Evolutionary conservation across 1,284 basidiomycete genomes (phyloP), one percentile per base, ranked within the genome.

Genomic region (Phylloboletellus chloephorus): DNA sequence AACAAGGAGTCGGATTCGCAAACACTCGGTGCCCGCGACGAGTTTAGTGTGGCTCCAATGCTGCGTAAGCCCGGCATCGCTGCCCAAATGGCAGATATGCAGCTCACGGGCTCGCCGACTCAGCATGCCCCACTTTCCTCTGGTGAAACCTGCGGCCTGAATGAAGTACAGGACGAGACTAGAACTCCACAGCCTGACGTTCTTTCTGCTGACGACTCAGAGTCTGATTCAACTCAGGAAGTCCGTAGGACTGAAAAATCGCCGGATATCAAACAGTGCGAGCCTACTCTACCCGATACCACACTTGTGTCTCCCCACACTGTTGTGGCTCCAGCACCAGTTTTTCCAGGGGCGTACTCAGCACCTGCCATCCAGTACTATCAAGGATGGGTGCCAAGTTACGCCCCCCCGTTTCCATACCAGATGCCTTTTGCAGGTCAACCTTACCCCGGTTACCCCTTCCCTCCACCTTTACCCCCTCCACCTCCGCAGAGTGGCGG

Each of bases 351-450:
- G 28, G 58, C 66, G 4, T 73, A 71, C 50, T 47, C 67, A 2
- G 49, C 67, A 29, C 61, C 67, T 8, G 58, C 64, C 25, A 57
- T 71, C 23, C 67, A 68, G n/a, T 79, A 73, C 52, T 77, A 72
- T 52, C 62, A 67, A 21, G 68, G 72, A 21, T 83, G 79, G 79
- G 58, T 76, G 29, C 70, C 71, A 25, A 65, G 72, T 9, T 79
- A 72, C 52, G 58, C 68, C n/a, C 67, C 67, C 11, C 70, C 67
- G 17, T 66, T 74, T 50, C 68, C 67, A 12, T 81, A 76, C 49
- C 71, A 70, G 15, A 51, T 76, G 41, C 72, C 74, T 17, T 75
- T 73, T 40, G 60, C 73, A 46, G 56, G 67, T 3, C 59, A 52
- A 10, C 69, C 68, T 16, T 80, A 73, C 51, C 56, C 70, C 20